Conservation (phyloP, 805 yeast genomes). For the Kuraishia piskuri region DNA sequence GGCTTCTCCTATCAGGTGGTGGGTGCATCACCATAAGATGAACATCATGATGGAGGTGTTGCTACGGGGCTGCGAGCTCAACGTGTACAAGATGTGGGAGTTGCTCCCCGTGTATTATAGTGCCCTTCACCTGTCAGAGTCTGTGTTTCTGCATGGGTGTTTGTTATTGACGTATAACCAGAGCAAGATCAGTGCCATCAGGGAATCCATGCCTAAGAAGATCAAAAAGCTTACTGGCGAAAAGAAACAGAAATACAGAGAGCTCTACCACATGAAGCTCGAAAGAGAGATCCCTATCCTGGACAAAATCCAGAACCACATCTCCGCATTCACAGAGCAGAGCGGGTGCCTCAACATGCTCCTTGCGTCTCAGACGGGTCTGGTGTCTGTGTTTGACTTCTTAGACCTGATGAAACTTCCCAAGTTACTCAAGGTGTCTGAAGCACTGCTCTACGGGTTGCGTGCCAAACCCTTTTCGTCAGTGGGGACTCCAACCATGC, state of each 20-base stretch:
- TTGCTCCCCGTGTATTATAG: slow-evolving; percentile 62
- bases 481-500: slow-evolving; percentile 69
- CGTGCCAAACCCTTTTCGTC: slow-evolving; percentile 75
- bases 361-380: slow-evolving; percentile 5
- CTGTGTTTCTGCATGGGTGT: neutral
- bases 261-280: slow-evolving; percentile 21
- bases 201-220: slow-evolving; percentile 16
- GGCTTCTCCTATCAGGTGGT: slow-evolving; percentile 62
- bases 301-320: slow-evolving; percentile 14
- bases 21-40: slow-evolving; percentile 59
- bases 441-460: slow-evolving; percentile 36
- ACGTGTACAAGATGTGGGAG: slow-evolving; percentile 68
- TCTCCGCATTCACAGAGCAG: slow-evolving; percentile 17
- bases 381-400: slow-evolving; percentile 5
- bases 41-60: slow-evolving; percentile 65
- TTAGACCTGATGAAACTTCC: slow-evolving; percentile 17
- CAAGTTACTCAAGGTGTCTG: slow-evolving; percentile 17
- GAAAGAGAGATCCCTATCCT: slow-evolving; percentile 28
- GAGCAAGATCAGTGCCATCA: neutral
- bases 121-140: slow-evolving; percentile 36
- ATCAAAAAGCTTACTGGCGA: slow-evolving; percentile 41
- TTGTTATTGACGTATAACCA: neutral
- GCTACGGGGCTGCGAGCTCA: slow-evolving; percentile 67
- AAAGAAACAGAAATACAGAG: slow-evolving; percentile 33
- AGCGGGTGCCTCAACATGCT: slow-evolving; percentile 19